These are phyloP conservation scores for Exutisphaerella laricina DNA, from an alignment of 2,329 filamentous ascomycete genomes.

Conservation along the genomic window DNA sequence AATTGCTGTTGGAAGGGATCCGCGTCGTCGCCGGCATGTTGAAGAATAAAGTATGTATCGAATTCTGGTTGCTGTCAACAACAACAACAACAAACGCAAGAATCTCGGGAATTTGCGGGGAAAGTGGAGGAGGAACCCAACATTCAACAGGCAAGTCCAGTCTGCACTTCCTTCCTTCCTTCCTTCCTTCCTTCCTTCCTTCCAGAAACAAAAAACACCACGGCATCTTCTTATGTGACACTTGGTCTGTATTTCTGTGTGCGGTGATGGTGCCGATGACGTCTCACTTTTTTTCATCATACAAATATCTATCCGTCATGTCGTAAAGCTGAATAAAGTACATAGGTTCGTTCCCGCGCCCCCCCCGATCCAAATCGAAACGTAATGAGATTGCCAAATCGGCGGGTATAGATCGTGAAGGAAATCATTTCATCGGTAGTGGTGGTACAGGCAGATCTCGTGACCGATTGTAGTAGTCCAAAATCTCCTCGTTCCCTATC, in stretches of 20 bases:
- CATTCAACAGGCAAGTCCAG: background rate
- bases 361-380: background rate
- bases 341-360: background rate
- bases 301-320: background rate
- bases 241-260: too few species aligned
- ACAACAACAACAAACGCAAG: too few species aligned
- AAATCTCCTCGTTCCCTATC: conserved; percentile 21
- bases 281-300: background rate
- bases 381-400: background rate
- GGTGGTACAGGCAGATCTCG: background rate
- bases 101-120: too few species aligned
- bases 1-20: background rate
- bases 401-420: background rate
- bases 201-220: background rate
- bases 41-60: background rate
- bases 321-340: background rate
- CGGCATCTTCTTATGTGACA: background rate
- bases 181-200: background rate
- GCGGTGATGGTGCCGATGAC: background rate
- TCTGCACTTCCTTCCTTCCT: background rate
- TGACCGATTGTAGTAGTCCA: conserved; percentile 14
- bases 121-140: background rate
- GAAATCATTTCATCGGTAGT: background rate
- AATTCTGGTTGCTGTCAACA: background rate
- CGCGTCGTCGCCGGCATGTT: conserved; percentile 6